Conservation (phyloP, 139 green algal species). For the Micractinium sp. region DNA sequence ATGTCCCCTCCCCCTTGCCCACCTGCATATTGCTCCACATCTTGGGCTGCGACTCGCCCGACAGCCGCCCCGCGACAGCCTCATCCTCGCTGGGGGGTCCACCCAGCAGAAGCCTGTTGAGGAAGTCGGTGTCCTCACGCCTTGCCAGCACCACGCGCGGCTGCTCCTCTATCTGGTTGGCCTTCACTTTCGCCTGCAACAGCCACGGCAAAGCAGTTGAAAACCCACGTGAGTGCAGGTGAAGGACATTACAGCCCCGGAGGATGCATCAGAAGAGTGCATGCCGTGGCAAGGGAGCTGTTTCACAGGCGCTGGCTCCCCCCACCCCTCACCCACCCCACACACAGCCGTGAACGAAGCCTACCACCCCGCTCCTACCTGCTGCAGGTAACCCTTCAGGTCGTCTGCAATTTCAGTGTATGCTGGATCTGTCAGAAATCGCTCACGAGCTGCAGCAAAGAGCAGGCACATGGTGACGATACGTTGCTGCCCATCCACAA, state of each 20-base stretch:
- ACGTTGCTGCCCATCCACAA: neutral
- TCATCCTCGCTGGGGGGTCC: no score
- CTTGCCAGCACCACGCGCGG: neutral
- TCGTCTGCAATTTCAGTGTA: neutral
- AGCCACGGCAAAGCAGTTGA: neutral
- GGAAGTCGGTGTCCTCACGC: neutral
- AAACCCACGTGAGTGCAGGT: no score
- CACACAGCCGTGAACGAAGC: neutral
- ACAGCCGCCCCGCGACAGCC: neutral
- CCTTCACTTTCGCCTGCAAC: neutral
- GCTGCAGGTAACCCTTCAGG: neutral
- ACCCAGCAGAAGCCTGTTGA: neutral
- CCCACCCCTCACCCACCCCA: neutral
- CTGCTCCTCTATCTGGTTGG: neutral
- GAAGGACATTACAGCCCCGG: neutral
- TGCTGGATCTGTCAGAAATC: neutral
- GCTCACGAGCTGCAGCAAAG: neutral
- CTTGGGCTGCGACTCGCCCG: neutral
- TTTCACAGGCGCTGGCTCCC: neutral
- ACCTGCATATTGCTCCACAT: neutral
- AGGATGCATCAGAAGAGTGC: neutral
- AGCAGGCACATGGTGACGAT: slow-evolving; percentile 14
- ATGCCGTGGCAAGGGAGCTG: no score
- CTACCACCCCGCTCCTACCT: neutral
- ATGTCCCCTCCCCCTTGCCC: neutral